These are phyloP conservation scores for Rubus parviflorus DNA, from an alignment of 306 rosid genomes.

Conservation along the genomic window DNA sequence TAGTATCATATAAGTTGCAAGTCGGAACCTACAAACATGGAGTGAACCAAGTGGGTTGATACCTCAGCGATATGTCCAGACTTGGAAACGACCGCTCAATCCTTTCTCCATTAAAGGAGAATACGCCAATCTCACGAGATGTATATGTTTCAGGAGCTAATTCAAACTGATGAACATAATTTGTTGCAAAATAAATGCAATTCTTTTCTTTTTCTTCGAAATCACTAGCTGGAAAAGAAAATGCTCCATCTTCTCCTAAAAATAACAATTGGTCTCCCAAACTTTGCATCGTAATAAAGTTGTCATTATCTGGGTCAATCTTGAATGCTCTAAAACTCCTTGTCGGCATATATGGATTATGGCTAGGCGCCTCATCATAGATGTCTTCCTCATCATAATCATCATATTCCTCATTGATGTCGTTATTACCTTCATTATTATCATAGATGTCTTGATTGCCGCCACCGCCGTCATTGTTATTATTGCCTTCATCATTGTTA, in stretches of 20 bases:
- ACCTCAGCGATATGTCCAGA: background rate
- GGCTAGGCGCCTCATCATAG: background rate
- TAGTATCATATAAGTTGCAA: too few relatives aligned
- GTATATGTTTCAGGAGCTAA: background rate
- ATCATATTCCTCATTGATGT: too few relatives aligned
- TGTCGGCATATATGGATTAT: background rate
- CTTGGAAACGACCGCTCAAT: background rate
- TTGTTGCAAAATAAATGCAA: background rate
- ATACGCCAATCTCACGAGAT: background rate
- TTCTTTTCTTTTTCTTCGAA: background rate
- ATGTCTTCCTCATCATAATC: background rate
- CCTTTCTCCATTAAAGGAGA: background rate
- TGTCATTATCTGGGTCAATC: background rate
- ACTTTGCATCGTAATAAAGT: background rate
- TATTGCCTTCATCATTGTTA: too few relatives aligned
- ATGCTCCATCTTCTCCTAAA: background rate
- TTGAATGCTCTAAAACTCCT: background rate
- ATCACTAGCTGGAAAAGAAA: background rate
- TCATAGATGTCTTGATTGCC: background rate
- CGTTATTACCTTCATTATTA: too few relatives aligned
- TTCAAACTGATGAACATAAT: background rate
- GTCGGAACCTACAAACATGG: background rate
- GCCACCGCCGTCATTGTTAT: too few relatives aligned
- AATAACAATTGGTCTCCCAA: background rate
- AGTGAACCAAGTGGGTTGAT: background rate